phyloP scores from a whole-genome alignment of 2,329 filamentous ascomycete species.

The Fonsecaea erecta region DNA sequence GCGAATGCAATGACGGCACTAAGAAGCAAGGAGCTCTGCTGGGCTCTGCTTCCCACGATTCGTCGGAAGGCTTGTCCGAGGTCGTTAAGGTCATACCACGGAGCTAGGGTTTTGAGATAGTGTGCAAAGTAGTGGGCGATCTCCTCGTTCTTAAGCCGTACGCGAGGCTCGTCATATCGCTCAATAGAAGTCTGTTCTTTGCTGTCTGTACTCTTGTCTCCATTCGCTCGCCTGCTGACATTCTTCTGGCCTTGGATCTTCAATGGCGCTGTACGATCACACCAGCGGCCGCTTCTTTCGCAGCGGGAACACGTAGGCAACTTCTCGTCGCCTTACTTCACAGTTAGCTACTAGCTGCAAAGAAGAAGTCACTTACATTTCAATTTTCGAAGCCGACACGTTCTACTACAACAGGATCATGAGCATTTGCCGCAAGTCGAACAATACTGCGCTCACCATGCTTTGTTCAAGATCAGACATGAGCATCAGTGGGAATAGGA shows the following conservation, averaged over 20 bases:
- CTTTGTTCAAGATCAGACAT: conserved; percentile 7
- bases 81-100: conserved; percentile 57
- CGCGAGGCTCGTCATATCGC: conserved; percentile 4
- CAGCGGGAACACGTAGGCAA: conserved; percentile 23
- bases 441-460: conserved; percentile 10
- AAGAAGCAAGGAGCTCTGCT: conserved; percentile 51
- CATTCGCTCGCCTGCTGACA: not conserved
- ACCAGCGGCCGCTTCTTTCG: conserved; percentile 18
- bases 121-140: conserved; percentile 24
- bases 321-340: conserved; percentile 50
- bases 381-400: conserved; percentile 23
- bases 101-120: conserved; percentile 41
- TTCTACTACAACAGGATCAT: conserved; percentile 17
- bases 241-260: conserved; percentile 20
- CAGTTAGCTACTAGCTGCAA: not conserved
- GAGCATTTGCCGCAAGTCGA: not conserved
- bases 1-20: conserved; percentile 53
- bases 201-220: not conserved
- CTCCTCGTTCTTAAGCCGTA: conserved; percentile 13
- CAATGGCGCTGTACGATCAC: conserved; percentile 20
- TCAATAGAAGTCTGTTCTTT: not conserved
- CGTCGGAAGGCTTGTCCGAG: conserved; percentile 43
- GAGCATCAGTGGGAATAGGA: not conserved
- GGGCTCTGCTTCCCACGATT: conserved; percentile 45
- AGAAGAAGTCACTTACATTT: conserved; percentile 16